A percentile compares a stretch with the other conserved stretches of the same genome.
Evolutionary conservation across 2,329 filamentous ascomycete species (phyloP).

Genomic region (Hypoxylon sp.): DNA sequence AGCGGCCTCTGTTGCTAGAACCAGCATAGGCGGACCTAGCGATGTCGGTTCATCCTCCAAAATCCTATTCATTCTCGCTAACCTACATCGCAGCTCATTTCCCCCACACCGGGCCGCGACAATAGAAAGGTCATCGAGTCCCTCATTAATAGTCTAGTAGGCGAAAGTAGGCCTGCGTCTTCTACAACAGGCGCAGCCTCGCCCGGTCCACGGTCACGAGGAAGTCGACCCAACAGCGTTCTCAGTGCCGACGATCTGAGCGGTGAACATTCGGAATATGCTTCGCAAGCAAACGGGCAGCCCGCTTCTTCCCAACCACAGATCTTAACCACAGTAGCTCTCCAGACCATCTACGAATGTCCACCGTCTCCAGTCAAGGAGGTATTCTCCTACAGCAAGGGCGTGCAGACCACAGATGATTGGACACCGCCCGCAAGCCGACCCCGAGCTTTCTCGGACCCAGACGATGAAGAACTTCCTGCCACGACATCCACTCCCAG

Average conservation of each 20-base stretch:
- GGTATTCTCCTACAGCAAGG: conserved; percentile 96
- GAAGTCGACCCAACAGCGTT: conserved; percentile 88
- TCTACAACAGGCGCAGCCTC: conserved; percentile 74
- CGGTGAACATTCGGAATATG: conserved; percentile 76
- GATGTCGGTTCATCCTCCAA: conserved; percentile 70
- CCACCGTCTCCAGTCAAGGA: conserved; percentile 82
- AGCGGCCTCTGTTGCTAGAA: conserved; percentile 73
- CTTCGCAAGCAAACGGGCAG: conserved; percentile 61
- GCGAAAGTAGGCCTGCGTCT: conserved; percentile 79
- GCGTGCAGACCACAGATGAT: conserved; percentile 88
- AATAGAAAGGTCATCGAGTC: conserved; percentile 83
- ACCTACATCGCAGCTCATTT: conserved; percentile 66
- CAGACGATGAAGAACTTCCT: conserved; percentile 72
- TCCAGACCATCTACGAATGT: conserved; percentile 84
- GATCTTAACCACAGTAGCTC: conserved; percentile 78
- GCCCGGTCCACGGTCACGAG: conserved; percentile 72
- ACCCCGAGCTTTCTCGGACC: conserved; percentile 67
- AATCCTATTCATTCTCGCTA: conserved; percentile 33
- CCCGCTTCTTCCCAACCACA: conserved; percentile 65
- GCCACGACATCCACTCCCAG: conserved; percentile 70
- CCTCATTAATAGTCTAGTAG: conserved; percentile 86
- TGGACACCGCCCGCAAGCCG: conserved; percentile 71
- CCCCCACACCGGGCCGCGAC: conserved; percentile 78
- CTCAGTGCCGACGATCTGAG: conserved; percentile 85
- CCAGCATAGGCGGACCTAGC: conserved; percentile 74